phyloP scores from a whole-genome alignment of 306 rosid genomes.

The Spatholobus suberectus region DNA sequence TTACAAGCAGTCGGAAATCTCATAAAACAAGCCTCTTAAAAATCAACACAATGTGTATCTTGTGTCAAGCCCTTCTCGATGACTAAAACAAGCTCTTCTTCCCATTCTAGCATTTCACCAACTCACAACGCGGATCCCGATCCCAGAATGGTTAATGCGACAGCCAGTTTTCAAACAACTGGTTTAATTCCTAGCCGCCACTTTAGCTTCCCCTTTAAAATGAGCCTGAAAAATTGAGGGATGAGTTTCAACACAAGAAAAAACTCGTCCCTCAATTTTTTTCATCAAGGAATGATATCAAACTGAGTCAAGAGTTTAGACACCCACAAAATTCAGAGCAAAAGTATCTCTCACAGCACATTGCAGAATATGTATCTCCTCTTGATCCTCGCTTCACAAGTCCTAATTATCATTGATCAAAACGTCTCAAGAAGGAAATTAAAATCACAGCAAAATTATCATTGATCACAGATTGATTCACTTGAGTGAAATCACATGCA shows the following conservation, averaged over 20 bases:
- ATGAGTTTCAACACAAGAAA: background rate
- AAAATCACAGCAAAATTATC: background rate
- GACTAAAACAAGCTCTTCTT: constrained; percentile 19
- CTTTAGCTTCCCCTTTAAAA: background rate
- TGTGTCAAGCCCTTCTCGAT: background rate
- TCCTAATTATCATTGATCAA: background rate
- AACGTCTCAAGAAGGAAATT: background rate
- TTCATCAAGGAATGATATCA: no score
- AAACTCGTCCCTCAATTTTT: background rate
- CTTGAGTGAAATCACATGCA: constrained; percentile 32
- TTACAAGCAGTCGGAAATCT: background rate
- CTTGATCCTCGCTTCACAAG: background rate
- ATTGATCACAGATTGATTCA: constrained; percentile 9
- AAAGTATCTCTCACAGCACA: background rate
- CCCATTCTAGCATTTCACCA: constrained; percentile 4
- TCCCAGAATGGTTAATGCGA: background rate
- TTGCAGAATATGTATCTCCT: background rate
- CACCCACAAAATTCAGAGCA: background rate
- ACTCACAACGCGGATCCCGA: constrained; percentile 1
- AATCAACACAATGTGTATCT: background rate
- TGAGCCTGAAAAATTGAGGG: background rate
- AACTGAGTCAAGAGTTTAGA: background rate
- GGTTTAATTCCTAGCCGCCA: background rate
- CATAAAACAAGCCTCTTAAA: constrained; percentile 19
- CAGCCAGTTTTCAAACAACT: background rate